Base-by-base conservation (phyloP, 371 early-diverging fungal species). In the Capillidium rhysosporum region DNA sequence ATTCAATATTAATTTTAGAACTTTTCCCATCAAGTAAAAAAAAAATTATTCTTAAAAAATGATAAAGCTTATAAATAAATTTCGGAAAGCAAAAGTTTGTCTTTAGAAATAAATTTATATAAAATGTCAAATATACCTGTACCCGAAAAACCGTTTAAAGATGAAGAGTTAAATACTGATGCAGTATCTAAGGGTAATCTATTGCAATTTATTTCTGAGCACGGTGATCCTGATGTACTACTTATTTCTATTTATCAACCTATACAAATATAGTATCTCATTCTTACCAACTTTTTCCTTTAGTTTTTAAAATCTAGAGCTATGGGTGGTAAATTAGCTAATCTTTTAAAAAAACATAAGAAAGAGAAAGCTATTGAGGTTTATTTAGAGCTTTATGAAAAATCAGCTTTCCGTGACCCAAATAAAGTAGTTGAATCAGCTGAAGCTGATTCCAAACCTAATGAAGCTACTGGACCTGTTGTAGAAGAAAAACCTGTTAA, bases 321-420 rank as follows among this genome's bases (percentile, higher is more conserved):
- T 59, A 60, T 76, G 23, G 67, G 69, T 54, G 76, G 76, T 25
- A 74, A 77, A 58, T 52, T 66, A 7, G 63, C 64, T 26, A 65
- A 62, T 40, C 60, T 77, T 18, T 66, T 63, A 16, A 77, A 76
- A 53, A 57, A 64, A 54, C 60, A 57, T 48, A 77, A 75, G 58
- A 69, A 70, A 59, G 75, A 76, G 23, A 69, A 63, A 5, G 65
- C 77, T 28, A 30, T 68, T 18, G 60, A 62, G 25, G 72, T 76
- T 4, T 80, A 81, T 65, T 64, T 67, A 26, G 63, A 64, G 14
- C 68, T 80, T 4, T 77, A 75, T 46, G 66, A 55, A 28, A 64
- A 68, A 49, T 61, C 70, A 57, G 68, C 65, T 46, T 77, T 75
- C 69, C 66, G 76, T 57, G 60, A 66, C 26, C 21, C 20, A 14